Base-by-base conservation (phyloP, 192 early-diverging fungal species). In the Phlyctochytrium bullatum region DNA sequence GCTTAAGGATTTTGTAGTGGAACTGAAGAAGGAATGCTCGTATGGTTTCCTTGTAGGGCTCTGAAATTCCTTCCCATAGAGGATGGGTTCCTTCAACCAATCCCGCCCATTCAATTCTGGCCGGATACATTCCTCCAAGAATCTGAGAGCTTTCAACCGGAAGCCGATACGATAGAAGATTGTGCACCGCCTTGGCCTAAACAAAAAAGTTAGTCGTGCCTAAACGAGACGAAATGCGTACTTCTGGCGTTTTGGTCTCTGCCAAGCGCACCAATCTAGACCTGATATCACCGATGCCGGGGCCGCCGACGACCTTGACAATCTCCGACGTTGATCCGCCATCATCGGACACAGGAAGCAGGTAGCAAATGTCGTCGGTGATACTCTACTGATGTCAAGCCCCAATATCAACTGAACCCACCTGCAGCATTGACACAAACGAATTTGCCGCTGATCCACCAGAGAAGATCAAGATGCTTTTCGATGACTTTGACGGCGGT, bases 391-490 rank as follows among this genome's bases (percentile, higher is more conserved):
- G 51, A 58, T 10, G 65, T 1, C 17, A 32, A 1, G 24, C n/a
- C n/a, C 35, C 20, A 2, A 35, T 1, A 23, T n/a, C 51, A 58
- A 0, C n/a, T 24, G 24, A 34, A n/a, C 12, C 23, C 51, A 69
- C 67, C 69, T 90, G 83, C 40, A 91, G 69, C 40, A 84, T 71
- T 1, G 60, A 64, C 36, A 88, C 89, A 71, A 84, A 76, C 36
- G 71, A 72, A 67, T 91, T 91, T 52, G 87, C 87, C 14, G 88
- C 90, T 31, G 90, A 86, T n/a, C 90, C 90, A 56, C 90, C 90
- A n/a, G 87, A 89, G 59, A 91, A 88, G 20, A 91, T 76, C 24
- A 85, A 60, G 61, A 90, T 68, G 14, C 85, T 87, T 17, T 53
- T 33, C 24, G 65, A 60, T 14, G 61, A 28, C 23, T 47, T 61